Evolutionary conservation across 202 grass and related monocot genomes (phyloP), one percentile per base, ranked within the genome.

Genomic region (Zizania palustris): DNA sequence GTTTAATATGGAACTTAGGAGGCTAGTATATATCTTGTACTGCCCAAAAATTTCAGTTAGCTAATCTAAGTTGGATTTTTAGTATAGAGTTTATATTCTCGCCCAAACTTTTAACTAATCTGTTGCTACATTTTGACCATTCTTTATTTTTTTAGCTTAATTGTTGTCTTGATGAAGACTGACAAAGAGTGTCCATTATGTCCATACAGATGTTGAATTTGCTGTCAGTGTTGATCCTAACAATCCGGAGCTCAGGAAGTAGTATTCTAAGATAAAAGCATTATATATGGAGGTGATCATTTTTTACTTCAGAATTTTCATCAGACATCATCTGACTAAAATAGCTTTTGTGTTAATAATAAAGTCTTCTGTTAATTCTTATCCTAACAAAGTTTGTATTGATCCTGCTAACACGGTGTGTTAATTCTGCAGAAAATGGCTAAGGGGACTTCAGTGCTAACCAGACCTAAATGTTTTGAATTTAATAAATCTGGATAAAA

Each of bases 201-300:
- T 83, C 28, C 16, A 60, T 82, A 38, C 56, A 99, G 92, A 99
- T 96, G 89, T 87, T 81, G 96, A 91, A 76, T 93, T 95, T 82
- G 87, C 89, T 33, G 75, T 91, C 55, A 99, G 89, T 79, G 71
- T 99, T 37, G 92, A 99, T 39, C 92, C 96, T 39, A 93, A 96
- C 68, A 99, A 80, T 85, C 72, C 85, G 78, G 92, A 99, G 71
- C 42, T 99, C 69, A 95, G 89, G 84, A 99, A 95, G 80, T 89
- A 99, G 61, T 95, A 95, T 76, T 72, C 92, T 42, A 89, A 95
- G 67, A 90, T 84, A 79, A 95, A 99, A 88, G 56, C 83, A 40
- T 65, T 90, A 65, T 87, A 87, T 74, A 71, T 80, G 63, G 78
- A 99, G 96, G 96, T 98, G 37, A 84, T 15, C 61, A 60, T 57